Evolutionary conservation across 2,329 filamentous ascomycete species (phyloP).

Genomic region (Aspergillus sp.): DNA sequence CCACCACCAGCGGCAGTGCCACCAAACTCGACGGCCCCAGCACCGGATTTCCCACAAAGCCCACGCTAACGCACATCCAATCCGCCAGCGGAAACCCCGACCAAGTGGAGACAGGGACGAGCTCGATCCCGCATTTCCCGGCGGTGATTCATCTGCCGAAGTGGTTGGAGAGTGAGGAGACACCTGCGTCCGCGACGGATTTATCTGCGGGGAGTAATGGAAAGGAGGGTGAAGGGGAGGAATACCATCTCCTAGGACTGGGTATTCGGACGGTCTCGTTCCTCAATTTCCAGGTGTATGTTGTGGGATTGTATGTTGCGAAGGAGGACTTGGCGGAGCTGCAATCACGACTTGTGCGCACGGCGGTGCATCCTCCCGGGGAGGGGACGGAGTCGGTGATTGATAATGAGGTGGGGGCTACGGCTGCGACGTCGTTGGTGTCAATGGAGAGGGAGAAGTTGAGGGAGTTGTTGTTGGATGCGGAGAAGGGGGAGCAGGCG

Average conservation of each 20-base stretch:
- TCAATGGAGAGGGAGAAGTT: constrained; percentile 76
- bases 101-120: constrained; percentile 78
- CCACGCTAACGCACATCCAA: constrained; percentile 39
- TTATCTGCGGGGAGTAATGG: constrained; percentile 34
- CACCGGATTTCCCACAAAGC: constrained; percentile 34
- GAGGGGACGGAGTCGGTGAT: constrained; percentile 18
- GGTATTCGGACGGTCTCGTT: constrained; percentile 90
- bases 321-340: constrained; percentile 67
- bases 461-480: constrained; percentile 68
- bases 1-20: constrained; percentile 13
- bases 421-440: constrained; percentile 76
- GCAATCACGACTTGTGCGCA: constrained; percentile 73
- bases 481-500: constrained; percentile 66
- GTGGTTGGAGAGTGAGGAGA: constrained; percentile 33
- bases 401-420: constrained; percentile 54
- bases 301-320: constrained; percentile 63
- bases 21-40: constrained; percentile 45
- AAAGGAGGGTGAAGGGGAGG: constrained; percentile 51
- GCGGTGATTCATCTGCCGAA: constrained; percentile 66
- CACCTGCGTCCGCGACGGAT: constrained; percentile 38
- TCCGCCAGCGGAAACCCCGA: constrained; percentile 59
- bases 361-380: constrained; percentile 52
- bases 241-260: constrained; percentile 86
- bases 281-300: constrained; percentile 85
- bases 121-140: constrained; percentile 77